phyloP scores from a whole-genome alignment of 306 rosid species.

The Quercus dentata region DNA sequence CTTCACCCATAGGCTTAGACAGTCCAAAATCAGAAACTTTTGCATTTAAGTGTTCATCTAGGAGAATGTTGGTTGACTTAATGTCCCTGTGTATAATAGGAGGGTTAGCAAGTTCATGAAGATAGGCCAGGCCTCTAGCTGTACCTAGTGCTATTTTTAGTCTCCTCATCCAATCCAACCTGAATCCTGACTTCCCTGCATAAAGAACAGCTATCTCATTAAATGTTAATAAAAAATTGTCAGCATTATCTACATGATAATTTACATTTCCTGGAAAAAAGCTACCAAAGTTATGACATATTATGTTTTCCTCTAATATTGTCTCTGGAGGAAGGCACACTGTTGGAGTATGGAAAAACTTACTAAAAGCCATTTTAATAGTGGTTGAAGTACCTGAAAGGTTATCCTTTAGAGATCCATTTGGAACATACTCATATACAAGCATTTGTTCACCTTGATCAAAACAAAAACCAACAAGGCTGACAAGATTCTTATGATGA shows the following conservation, averaged over 20 bases:
- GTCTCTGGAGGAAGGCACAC: too few species aligned
- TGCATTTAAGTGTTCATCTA: conserved; percentile 44
- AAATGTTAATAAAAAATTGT: background rate
- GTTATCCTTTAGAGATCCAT: conserved; percentile 38
- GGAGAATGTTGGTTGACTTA: conserved; percentile 61
- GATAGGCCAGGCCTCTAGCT: conserved; percentile 79
- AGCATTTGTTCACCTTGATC: conserved; percentile 54
- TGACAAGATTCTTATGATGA: conserved; percentile 51
- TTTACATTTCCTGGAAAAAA: background rate
- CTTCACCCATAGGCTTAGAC: conserved; percentile 49
- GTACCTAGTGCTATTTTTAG: conserved; percentile 36
- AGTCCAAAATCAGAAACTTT: conserved; percentile 70
- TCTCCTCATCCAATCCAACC: conserved; percentile 44
- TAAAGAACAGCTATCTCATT: background rate
- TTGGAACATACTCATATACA: conserved; percentile 41
- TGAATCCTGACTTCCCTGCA: conserved; percentile 36
- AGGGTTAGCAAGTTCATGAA: conserved; percentile 73
- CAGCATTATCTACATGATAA: background rate
- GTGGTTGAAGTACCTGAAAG: conserved; percentile 32
- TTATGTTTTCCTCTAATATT: too few species aligned
- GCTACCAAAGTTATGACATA: background rate
- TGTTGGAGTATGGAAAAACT: too few species aligned
- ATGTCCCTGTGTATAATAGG: conserved; percentile 81
- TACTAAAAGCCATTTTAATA: too few species aligned
- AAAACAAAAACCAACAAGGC: conserved; percentile 48